These are phyloP conservation scores for Fomitopsis schrenkii DNA, from an alignment of 1,284 basidiomycete genomes.

Conservation along the genomic window DNA sequence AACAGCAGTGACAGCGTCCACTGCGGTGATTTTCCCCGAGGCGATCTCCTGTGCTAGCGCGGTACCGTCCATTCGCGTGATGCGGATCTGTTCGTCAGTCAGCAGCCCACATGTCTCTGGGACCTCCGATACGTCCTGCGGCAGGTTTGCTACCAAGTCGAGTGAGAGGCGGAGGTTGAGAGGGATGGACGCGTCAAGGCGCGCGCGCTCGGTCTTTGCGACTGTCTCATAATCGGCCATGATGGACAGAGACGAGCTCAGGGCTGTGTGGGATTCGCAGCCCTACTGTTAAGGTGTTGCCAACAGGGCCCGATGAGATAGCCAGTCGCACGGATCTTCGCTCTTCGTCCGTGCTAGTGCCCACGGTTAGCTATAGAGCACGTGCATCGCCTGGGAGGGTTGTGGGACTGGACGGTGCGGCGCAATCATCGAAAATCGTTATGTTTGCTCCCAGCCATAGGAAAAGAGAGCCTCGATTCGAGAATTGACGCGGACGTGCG, in stretches of 20 bases:
- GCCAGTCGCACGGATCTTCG: not conserved
- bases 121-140: conserved; percentile 14
- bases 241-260: not conserved
- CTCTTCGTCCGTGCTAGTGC: not conserved
- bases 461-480: no score
- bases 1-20: conserved; percentile 24
- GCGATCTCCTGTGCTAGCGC: conserved; percentile 18
- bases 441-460: no score
- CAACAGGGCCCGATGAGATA: not conserved
- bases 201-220: not conserved
- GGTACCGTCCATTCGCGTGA: conserved; percentile 36
- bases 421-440: no score
- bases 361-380: no score
- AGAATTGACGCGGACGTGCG: no score
- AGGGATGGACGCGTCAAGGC: conserved; percentile 1
- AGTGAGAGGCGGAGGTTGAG: not conserved
- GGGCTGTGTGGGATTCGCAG: not conserved
- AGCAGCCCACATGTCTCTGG: conserved; percentile 38
- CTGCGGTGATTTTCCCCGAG: conserved; percentile 19
- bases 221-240: not conserved
- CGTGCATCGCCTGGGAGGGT: no score
- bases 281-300: not conserved
- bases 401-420: no score
- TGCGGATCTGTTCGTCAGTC: conserved; percentile 33
- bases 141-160: not conserved